Evolutionary conservation across 345 rosid species (phyloP).

Genomic region (Turnera subulata): DNA sequence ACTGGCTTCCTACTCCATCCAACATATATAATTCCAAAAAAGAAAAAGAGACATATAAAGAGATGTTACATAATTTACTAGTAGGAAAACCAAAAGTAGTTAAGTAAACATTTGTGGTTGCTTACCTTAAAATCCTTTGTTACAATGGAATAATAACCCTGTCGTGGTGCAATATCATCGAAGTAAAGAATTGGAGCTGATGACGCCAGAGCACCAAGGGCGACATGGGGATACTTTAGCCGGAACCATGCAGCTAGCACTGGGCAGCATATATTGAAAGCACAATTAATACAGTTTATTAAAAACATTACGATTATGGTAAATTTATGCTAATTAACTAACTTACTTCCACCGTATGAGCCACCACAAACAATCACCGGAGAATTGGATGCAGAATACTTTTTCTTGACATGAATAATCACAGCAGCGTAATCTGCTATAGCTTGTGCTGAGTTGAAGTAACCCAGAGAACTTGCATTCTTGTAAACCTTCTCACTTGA

Average conservation of each 20-base stretch:
- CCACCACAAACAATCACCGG: constrained; percentile 24
- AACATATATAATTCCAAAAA: neutral
- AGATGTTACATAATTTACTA: too few species aligned
- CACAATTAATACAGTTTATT: neutral
- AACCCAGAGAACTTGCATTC: constrained; percentile 19
- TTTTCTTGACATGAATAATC: constrained; percentile 16
- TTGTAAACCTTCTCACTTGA: constrained; percentile 9
- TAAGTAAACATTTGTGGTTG: neutral
- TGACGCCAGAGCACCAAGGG: constrained; percentile 27
- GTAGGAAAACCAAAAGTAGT: neutral
- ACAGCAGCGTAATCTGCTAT: constrained; percentile 24
- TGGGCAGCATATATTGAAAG: neutral
- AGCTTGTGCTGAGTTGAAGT: constrained; percentile 28
- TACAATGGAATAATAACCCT: constrained; percentile 21
- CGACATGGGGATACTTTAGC: constrained; percentile 25
- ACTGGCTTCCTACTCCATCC: constrained; percentile 22
- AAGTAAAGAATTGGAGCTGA: constrained; percentile 30
- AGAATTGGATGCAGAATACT: constrained; percentile 4
- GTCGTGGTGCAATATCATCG: constrained; percentile 18
- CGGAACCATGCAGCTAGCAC: constrained; percentile 26
- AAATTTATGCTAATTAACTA: neutral
- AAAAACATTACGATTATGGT: neutral
- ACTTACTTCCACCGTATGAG: constrained; percentile 31
- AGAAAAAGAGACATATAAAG: neutral
- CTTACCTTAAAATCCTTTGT: constrained; percentile 22